phyloP scores from a whole-genome alignment of 192 early-diverging fungal genomes.

The Coemansia sp. region DNA sequence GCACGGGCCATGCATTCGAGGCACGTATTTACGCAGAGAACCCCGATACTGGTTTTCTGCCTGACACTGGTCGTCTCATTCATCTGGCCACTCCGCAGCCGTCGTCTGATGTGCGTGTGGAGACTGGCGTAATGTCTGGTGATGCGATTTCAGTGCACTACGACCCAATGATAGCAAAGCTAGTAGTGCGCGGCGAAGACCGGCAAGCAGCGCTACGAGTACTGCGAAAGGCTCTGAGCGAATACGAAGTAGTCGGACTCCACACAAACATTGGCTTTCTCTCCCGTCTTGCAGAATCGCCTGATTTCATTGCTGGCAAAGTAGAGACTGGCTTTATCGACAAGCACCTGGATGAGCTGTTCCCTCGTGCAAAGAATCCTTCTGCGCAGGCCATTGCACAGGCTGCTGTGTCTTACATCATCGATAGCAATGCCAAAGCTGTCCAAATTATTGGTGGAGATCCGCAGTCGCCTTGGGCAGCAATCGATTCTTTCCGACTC shows the following conservation, averaged over 20 bases:
- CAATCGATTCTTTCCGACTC: slow-evolving; percentile 52
- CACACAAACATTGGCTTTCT: slow-evolving; percentile 95
- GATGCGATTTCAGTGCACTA: slow-evolving; percentile 92
- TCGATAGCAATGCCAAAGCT: slow-evolving; percentile 21
- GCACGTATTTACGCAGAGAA: slow-evolving; percentile 98
- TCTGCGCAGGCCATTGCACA: slow-evolving; percentile 58
- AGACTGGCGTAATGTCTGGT: slow-evolving; percentile 90
- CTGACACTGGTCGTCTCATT: slow-evolving; percentile 86
- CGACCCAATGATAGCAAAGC: slow-evolving; percentile 95
- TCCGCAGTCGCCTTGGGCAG: slow-evolving; percentile 37
- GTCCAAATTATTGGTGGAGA: slow-evolving; percentile 8
- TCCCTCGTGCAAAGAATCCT: slow-evolving; percentile 41
- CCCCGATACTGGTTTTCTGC: slow-evolving; percentile 83
- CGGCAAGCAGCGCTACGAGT: slow-evolving; percentile 79
- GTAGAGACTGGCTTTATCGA: slow-evolving; percentile 95
- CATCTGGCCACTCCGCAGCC: slow-evolving; percentile 70
- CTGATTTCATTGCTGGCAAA: slow-evolving; percentile 80
- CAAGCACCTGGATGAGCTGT: slow-evolving; percentile 68
- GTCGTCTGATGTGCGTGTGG: slow-evolving; percentile 69
- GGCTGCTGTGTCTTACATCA: slow-evolving; percentile 61
- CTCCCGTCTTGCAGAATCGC: slow-evolving; percentile 70
- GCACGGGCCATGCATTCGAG: slow-evolving; percentile 92
- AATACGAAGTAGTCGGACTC: slow-evolving; percentile 88
- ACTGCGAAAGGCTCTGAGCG: slow-evolving; percentile 75
- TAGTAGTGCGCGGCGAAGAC: slow-evolving; percentile 82